These are phyloP conservation scores for Neurospora sp. DNA, from an alignment of 495 filamentous ascomycete species.

Conservation along the genomic window DNA sequence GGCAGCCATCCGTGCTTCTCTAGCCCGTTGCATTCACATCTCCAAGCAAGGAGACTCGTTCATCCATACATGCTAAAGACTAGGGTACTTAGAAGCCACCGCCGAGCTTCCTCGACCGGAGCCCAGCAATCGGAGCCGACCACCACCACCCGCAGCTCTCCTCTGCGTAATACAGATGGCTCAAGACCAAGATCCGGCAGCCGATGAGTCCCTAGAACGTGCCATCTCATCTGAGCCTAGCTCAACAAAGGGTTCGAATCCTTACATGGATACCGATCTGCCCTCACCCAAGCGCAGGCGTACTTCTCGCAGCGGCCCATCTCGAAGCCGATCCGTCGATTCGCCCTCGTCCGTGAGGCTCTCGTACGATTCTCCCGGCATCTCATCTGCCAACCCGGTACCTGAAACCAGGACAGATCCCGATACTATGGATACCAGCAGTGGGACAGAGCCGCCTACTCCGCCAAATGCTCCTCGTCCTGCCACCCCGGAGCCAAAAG, in stretches of 20 bases:
- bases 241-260: constrained; percentile 43
- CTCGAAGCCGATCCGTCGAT: constrained; percentile 32
- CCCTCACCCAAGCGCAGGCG: constrained; percentile 44
- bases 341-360: constrained; percentile 6
- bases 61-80: constrained; percentile 25
- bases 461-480: constrained; percentile 16
- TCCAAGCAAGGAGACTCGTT: neutral
- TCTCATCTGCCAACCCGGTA: constrained; percentile 12
- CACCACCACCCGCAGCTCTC: constrained; percentile 7
- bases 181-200: constrained; percentile 30
- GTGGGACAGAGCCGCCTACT: constrained; percentile 24
- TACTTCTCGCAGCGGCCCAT: constrained; percentile 31
- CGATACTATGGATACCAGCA: constrained; percentile 21
- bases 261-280: constrained; percentile 42
- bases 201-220: constrained; percentile 44
- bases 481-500: constrained; percentile 26
- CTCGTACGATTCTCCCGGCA: constrained; percentile 15
- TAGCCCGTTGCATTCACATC: neutral
- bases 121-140: constrained; percentile 13
- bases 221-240: constrained; percentile 49
- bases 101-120: constrained; percentile 25
- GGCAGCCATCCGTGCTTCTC: neutral
- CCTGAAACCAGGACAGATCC: constrained; percentile 18
- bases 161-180: constrained; percentile 40
- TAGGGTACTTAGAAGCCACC: constrained; percentile 21